These are phyloP conservation scores for Xylariaceae sp. DNA, from an alignment of 2,329 filamentous ascomycete species.

Conservation along the genomic window DNA sequence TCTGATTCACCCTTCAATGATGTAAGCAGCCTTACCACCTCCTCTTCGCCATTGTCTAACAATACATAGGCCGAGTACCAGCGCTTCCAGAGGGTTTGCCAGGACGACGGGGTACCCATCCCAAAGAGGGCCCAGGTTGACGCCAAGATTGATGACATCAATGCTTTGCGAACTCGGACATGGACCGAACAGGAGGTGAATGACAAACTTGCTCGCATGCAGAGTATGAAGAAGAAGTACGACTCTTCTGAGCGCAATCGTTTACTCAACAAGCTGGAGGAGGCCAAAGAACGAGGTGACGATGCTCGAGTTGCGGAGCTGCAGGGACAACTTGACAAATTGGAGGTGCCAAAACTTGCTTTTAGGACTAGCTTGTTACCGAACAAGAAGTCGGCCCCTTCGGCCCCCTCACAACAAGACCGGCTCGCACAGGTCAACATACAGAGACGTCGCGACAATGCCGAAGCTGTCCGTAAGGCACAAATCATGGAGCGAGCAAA, in stretches of 20 bases:
- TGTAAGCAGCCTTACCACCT: conserved; percentile 52
- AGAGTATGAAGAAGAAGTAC: conserved; percentile 70
- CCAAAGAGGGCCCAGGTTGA: conserved; percentile 75
- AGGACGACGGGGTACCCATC: conserved; percentile 73
- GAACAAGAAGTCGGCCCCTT: conserved; percentile 58
- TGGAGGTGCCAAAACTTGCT: conserved; percentile 75
- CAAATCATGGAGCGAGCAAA: conserved; percentile 80
- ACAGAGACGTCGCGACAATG: conserved; percentile 82
- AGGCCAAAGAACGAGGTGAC: conserved; percentile 70
- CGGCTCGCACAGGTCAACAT: conserved; percentile 83
- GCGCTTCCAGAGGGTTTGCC: conserved; percentile 78
- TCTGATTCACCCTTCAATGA: conserved; percentile 88
- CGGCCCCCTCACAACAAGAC: conserved; percentile 73
- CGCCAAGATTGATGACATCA: conserved; percentile 81
- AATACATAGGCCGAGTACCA: conserved; percentile 72
- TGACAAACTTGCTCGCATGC: conserved; percentile 76
- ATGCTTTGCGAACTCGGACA: conserved; percentile 75
- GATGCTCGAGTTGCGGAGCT: conserved; percentile 60
- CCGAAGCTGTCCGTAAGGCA: conserved; percentile 89
- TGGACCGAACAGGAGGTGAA: conserved; percentile 87
- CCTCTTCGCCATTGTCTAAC: conserved; percentile 34
- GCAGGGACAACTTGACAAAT: conserved; percentile 66
- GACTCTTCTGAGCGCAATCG: conserved; percentile 72
- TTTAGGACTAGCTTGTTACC: conserved; percentile 69
- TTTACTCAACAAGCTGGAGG: conserved; percentile 68